These are phyloP conservation scores for Microbotryomycetes sp. DNA, from an alignment of 1,284 basidiomycete species.

Conservation along the genomic window DNA sequence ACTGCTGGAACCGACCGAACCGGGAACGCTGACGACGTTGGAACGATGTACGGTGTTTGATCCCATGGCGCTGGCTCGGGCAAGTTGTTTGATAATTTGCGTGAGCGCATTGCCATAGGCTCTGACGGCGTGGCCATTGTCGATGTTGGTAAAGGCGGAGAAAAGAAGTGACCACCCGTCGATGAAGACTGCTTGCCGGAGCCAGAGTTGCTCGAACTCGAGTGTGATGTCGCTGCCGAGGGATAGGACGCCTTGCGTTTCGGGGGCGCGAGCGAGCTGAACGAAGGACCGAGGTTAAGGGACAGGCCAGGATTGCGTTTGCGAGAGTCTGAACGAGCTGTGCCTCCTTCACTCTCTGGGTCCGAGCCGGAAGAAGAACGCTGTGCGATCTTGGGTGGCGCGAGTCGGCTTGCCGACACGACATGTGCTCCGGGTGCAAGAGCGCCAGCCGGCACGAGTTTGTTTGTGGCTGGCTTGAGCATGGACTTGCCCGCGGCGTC, in stretches of 20 bases:
- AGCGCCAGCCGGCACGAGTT: constrained; percentile 25
- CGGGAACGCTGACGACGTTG: constrained; percentile 17
- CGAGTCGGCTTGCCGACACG: constrained; percentile 9
- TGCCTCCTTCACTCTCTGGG: constrained; percentile 22
- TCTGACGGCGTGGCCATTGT: not conserved
- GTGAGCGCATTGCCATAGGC: not conserved
- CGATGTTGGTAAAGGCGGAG: constrained; percentile 6
- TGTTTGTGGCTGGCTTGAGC: not conserved
- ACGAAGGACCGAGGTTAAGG: constrained; percentile 33
- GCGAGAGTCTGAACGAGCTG: constrained; percentile 9
- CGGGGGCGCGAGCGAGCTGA: constrained; percentile 19
- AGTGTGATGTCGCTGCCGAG: not conserved
- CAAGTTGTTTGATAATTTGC: not conserved
- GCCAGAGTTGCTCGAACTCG: constrained; percentile 7
- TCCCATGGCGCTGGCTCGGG: constrained; percentile 28
- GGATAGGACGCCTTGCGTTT: constrained; percentile 1
- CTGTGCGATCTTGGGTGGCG: not conserved
- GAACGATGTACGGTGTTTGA: constrained; percentile 34
- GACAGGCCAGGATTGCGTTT: constrained; percentile 36
- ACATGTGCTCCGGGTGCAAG: constrained; percentile 33
- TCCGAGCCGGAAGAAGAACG: constrained; percentile 25
- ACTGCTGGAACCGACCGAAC: constrained; percentile 2
- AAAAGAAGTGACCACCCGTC: constrained; percentile 7
- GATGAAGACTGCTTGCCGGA: constrained; percentile 4
- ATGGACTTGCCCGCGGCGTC: not conserved